Evolutionary conservation across 2,329 filamentous ascomycete species (phyloP).

Genomic region (Emmonsiellopsis sp.): DNA sequence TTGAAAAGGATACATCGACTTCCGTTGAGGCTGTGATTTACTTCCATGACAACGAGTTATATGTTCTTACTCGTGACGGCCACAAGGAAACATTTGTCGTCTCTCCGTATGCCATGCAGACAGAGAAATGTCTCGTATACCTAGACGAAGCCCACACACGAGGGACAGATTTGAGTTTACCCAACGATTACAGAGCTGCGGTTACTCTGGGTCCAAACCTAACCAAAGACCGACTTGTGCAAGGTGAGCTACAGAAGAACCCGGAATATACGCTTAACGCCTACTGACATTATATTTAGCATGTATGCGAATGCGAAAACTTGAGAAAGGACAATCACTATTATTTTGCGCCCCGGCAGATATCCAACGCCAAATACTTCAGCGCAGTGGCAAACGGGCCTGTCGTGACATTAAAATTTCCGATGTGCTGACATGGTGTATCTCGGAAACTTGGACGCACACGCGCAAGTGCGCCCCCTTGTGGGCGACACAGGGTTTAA

Average conservation of each 20-base stretch:
- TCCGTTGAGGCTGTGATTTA: conserved; percentile 42
- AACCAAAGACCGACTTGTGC: conserved; percentile 55
- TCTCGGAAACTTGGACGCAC: conserved; percentile 48
- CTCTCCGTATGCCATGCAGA: conserved; percentile 45
- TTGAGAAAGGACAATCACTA: conserved; percentile 58
- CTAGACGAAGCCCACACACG: conserved; percentile 58
- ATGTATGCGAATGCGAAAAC: conserved; percentile 61
- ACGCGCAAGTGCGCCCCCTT: conserved; percentile 43
- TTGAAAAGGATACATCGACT: conserved; percentile 18
- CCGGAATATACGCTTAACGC: not conserved
- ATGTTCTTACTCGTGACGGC: conserved; percentile 7
- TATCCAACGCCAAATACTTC: conserved; percentile 45
- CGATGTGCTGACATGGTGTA: conserved; percentile 52
- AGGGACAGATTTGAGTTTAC: conserved; percentile 55
- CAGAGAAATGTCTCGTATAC: conserved; percentile 51
- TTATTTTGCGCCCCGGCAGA: conserved; percentile 52
- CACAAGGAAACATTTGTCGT: conserved; percentile 30
- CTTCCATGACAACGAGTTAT: conserved; percentile 27
- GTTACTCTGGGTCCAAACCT: conserved; percentile 54
- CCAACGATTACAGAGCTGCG: conserved; percentile 46
- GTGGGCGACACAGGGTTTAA: conserved; percentile 52
- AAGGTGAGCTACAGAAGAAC: conserved; percentile 39
- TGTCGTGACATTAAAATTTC: conserved; percentile 32
- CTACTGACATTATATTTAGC: conserved; percentile 31
- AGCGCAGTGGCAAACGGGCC: conserved; percentile 10